phyloP scores from a whole-genome alignment of 495 filamentous ascomycete genomes.

The Xylaria acuta region DNA sequence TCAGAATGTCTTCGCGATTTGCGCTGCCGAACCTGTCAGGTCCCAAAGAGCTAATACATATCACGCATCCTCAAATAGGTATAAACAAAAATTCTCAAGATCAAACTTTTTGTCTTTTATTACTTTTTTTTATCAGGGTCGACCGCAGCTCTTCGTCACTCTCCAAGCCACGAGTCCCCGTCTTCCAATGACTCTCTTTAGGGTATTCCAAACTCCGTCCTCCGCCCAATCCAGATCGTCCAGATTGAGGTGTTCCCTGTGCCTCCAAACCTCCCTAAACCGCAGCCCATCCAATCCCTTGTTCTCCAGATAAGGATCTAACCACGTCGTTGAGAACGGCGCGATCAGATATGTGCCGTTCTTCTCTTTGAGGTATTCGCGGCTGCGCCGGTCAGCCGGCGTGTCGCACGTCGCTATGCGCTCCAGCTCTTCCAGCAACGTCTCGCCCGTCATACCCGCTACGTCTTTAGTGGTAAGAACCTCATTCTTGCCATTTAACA shows the following conservation, averaged over 20 bases:
- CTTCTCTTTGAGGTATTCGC: slow-evolving; percentile 56
- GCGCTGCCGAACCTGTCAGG: neutral
- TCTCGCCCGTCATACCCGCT: slow-evolving; percentile 74
- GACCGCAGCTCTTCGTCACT: slow-evolving; percentile 63
- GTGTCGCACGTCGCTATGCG: slow-evolving; percentile 64
- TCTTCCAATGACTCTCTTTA: slow-evolving; percentile 77
- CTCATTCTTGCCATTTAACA: slow-evolving; percentile 77
- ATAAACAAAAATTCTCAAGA: neutral
- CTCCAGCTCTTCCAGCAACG: slow-evolving; percentile 65
- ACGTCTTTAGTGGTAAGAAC: slow-evolving; percentile 75
- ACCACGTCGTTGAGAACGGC: slow-evolving; percentile 72
- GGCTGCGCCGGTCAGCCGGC: slow-evolving; percentile 55
- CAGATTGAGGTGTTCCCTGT: slow-evolving; percentile 78
- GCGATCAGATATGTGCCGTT: slow-evolving; percentile 70
- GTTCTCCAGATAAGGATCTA: slow-evolving; percentile 66
- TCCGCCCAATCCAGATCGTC: slow-evolving; percentile 91
- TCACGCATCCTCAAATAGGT: neutral
- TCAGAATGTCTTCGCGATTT: neutral
- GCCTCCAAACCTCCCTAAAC: slow-evolving; percentile 73
- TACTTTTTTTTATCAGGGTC: slow-evolving; percentile 12
- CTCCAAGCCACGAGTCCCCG: slow-evolving; percentile 83
- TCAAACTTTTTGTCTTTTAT: slow-evolving; percentile 12
- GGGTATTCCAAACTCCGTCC: slow-evolving; percentile 79
- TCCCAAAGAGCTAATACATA: neutral
- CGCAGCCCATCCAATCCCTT: slow-evolving; percentile 55